phyloP scores from a whole-genome alignment of 257 asterid species.

The Fraxinus excelsior region DNA sequence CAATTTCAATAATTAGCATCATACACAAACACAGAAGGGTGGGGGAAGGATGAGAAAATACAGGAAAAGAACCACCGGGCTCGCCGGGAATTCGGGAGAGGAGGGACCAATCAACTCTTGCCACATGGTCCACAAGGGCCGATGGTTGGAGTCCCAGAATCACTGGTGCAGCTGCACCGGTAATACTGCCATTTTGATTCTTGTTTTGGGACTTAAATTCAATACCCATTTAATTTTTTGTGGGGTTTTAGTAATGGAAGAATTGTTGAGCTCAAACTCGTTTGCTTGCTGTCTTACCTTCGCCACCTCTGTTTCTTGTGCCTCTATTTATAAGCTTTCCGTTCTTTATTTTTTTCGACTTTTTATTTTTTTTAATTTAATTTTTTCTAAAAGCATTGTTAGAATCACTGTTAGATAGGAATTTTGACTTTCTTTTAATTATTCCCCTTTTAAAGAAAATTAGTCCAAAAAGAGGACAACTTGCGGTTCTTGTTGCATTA shows the following conservation, averaged over 20 bases:
- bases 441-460: no score
- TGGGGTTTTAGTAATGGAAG: conserved; percentile 4
- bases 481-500: no score
- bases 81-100: conserved; percentile 91
- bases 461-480: no score
- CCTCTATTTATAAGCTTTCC: not conserved
- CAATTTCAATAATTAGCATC: not conserved
- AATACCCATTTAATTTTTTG: conserved; percentile 53
- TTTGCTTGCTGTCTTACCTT: not conserved
- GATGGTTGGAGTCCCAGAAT: conserved; percentile 85
- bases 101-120: conserved; percentile 78
- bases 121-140: conserved; percentile 88
- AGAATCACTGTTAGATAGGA: no score
- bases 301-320: not conserved
- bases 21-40: conserved; percentile 6
- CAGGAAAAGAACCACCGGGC: conserved; percentile 96
- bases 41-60: conserved; percentile 27
- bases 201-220: conserved; percentile 44
- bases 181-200: conserved; percentile 19
- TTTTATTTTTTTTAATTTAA: no score
- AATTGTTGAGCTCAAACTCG: not conserved
- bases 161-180: conserved; percentile 50
- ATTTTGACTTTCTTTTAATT: no score
- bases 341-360: no score
- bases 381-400: no score